Evolutionary conservation across 1,139 yeast genomes (phyloP).

Genomic region (Sugiyamaella paludigena): DNA sequence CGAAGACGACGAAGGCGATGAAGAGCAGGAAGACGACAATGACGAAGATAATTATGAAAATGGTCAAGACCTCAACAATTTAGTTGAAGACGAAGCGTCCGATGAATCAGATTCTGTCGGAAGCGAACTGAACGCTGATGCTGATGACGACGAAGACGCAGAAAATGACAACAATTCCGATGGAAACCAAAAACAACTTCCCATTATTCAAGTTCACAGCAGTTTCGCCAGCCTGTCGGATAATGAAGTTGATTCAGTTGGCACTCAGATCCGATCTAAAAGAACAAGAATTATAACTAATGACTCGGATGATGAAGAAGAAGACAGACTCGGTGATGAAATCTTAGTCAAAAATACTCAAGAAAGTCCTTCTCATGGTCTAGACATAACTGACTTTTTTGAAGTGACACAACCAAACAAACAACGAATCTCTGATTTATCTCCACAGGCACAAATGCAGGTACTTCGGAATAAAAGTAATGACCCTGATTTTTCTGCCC

Average conservation of each 20-base stretch:
- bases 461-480: slow-evolving; percentile 8
- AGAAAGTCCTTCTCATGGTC: background rate
- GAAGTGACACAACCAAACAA: slow-evolving; percentile 16
- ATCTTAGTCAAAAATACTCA: slow-evolving; percentile 7
- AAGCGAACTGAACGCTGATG: background rate
- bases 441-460: slow-evolving; percentile 15
- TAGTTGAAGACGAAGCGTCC: slow-evolving; percentile 7
- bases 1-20: slow-evolving; percentile 32
- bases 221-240: too few relatives aligned
- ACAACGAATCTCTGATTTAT: background rate
- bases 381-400: slow-evolving; percentile 9
- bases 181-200: background rate
- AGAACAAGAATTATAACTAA: background rate
- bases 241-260: too few relatives aligned
- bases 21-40: slow-evolving; percentile 32
- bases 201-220: too few relatives aligned
- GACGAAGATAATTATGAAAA: slow-evolving; percentile 26
- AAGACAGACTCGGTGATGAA: slow-evolving; percentile 5
- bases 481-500: too few relatives aligned
- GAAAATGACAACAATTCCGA: background rate
- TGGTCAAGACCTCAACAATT: slow-evolving; percentile 25
- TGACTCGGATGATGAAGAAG: slow-evolving; percentile 8
- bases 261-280: too few relatives aligned
- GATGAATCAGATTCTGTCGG: background rate
- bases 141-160: slow-evolving; percentile 3